Percentiles rank a stretch among this genome's conserved stretches.
These are phyloP conservation scores for Cubamyces lactineus DNA, from an alignment of 768 basidiomycete species.

Conservation along the genomic window DNA sequence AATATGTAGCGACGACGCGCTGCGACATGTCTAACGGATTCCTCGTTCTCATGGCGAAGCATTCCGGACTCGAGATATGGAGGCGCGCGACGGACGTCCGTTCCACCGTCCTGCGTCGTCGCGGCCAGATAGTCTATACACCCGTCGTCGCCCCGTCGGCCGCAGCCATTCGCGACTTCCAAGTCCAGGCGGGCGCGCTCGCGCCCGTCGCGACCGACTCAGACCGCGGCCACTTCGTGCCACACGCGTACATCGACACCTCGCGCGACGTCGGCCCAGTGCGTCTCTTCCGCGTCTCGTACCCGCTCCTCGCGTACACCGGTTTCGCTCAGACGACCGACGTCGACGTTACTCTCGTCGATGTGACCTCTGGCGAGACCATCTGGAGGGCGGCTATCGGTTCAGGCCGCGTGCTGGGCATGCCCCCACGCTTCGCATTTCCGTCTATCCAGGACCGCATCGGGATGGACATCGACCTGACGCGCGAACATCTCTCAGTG, in stretches of 20 bases:
- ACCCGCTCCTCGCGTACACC: conserved; percentile 21
- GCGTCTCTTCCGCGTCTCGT: conserved; percentile 21
- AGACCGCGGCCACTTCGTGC: conserved; percentile 26
- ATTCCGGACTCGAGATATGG: conserved; percentile 30
- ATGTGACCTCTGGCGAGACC: conserved; percentile 19
- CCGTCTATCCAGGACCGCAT: conserved; percentile 6
- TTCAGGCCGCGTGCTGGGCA: conserved; percentile 9
- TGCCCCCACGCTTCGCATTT: conserved; percentile 10
- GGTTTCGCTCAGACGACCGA: conserved; percentile 14
- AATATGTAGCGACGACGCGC: conserved; percentile 14
- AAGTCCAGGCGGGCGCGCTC: conserved; percentile 14
- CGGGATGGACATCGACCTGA: conserved; percentile 28
- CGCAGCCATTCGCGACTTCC: conserved; percentile 21
- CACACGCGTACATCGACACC: conserved; percentile 28
- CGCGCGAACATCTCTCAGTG: conserved; percentile 17
- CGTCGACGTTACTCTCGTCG: conserved; percentile 24
- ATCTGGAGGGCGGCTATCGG: conserved; percentile 18
- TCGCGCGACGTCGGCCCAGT: conserved; percentile 18
- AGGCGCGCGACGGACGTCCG: conserved; percentile 20
- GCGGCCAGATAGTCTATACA: conserved; percentile 8
- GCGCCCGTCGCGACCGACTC: conserved; percentile 7
- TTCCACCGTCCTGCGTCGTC: not conserved
- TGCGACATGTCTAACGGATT: conserved; percentile 24
- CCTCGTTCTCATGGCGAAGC: conserved; percentile 24
- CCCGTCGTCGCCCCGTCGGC: conserved; percentile 18